These are phyloP conservation scores for Vicia sativa DNA, from an alignment of 306 rosid genomes.

Conservation along the genomic window DNA sequence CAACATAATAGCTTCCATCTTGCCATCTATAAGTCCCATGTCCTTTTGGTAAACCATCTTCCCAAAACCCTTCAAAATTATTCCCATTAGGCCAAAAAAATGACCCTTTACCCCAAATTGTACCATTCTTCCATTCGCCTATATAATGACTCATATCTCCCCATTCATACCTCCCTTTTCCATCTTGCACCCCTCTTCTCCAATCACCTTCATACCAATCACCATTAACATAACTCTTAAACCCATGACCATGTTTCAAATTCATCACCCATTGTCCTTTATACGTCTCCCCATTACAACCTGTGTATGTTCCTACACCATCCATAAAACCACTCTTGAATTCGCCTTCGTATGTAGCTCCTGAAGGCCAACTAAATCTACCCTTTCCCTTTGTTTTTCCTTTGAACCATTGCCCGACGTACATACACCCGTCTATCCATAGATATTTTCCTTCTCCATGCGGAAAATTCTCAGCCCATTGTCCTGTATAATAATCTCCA, in stretches of 20 bases:
- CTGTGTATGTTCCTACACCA: conserved; percentile 70
- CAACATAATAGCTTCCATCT: conserved; percentile 74
- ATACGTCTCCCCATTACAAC: conserved; percentile 67
- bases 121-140: conserved; percentile 92
- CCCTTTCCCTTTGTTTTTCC: conserved; percentile 85
- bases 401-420: conserved; percentile 76
- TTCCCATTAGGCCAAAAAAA: conserved; percentile 76
- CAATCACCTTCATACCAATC: conserved; percentile 90
- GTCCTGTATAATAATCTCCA: conserved; percentile 86
- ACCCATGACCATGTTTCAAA: conserved; percentile 77
- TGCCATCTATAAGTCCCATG: conserved; percentile 69
- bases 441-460: conserved; percentile 82
- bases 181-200: conserved; percentile 69
- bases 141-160: conserved; percentile 61
- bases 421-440: conserved; percentile 93
- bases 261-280: conserved; percentile 85
- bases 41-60: conserved; percentile 74
- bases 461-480: conserved; percentile 78
- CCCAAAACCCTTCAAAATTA: conserved; percentile 78
- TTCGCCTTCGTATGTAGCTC: conserved; percentile 92
- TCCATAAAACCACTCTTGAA: conserved; percentile 84
- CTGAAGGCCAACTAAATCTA: conserved; percentile 91
- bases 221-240: conserved; percentile 59
- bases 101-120: conserved; percentile 67
- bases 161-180: conserved; percentile 81